Evolutionary conservation across 106 monocot species (phyloP), one percentile per base, ranked within the genome.

Genomic region (Acorus gramineus): DNA sequence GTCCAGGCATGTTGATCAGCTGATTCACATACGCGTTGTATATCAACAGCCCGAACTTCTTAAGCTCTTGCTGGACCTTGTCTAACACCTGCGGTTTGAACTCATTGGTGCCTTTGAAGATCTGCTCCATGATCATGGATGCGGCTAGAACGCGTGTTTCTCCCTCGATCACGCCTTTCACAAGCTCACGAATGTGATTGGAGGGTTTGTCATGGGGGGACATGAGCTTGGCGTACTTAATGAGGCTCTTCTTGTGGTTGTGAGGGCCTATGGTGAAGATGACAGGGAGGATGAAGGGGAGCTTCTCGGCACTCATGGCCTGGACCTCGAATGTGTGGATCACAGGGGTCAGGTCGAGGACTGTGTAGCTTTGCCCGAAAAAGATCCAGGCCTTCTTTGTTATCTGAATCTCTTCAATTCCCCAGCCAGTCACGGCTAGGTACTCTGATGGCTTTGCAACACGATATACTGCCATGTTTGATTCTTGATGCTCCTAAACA

Each of bases 21-120:
- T 76, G 76, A 49, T 76, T 76, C 11, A 76, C 76, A 52, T 76
- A 63, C 11, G 76, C 76, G 11, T 76, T 76, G 63, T 76, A 76
- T 56, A 76, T 76, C 5, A 57, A 4, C 58, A 76, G 68, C 8
- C 74, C 74, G 7, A 76, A 76, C 44, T 76, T 68, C 5, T 76
- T 69, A 57, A 76, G 69, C 57, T 76, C 69, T 4, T 69, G 58
- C 55, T 76, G 76, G 12, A 76, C 84, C 61, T 69, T 69, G 2
- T 69, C 63, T 48, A 76, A 76, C 2, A 76, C 76, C 44, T 76
- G 63, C 56, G 63, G 42, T 44, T 76, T 76, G 57, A 76, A 76
- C 4, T 54, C 6, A 48, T 76, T 75, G 46, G 61, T 75, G 5
- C 74, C 74, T 9, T 56, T 53, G 54, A 75, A 75, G 54, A 75